These are phyloP conservation scores for Pisolithus microcarpus DNA, from an alignment of 768 basidiomycete genomes.

Conservation along the genomic window DNA sequence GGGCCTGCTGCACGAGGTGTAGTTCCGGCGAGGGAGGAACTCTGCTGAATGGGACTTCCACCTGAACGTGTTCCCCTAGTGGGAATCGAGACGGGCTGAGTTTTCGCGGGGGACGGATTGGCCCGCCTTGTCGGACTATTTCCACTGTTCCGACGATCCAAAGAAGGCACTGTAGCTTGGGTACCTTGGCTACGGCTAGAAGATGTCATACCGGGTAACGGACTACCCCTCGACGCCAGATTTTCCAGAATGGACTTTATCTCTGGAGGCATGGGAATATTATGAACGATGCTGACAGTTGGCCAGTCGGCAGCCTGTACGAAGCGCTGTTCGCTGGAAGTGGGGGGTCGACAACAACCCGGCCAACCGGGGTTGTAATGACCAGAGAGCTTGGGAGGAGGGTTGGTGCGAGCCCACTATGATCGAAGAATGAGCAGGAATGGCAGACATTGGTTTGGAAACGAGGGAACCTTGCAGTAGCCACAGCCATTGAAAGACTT, in stretches of 20 bases:
- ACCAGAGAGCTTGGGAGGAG: constrained; percentile 45
- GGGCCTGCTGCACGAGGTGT: constrained; percentile 25
- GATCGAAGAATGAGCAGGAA: constrained; percentile 18
- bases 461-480: constrained; percentile 68
- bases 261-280: constrained; percentile 64
- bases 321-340: constrained; percentile 46
- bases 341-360: constrained; percentile 80
- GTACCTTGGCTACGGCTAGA: constrained; percentile 28
- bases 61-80: constrained; percentile 40
- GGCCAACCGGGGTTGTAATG: constrained; percentile 78
- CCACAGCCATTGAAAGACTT: constrained; percentile 82
- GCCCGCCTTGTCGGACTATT: constrained; percentile 20
- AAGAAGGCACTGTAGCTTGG: constrained; percentile 23
- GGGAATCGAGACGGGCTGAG: constrained; percentile 29
- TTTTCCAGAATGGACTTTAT: constrained; percentile 63
- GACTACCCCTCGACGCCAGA: constrained; percentile 35
- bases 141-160: constrained; percentile 44
- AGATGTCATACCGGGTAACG: constrained; percentile 25
- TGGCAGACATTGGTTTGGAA: constrained; percentile 13
- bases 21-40: constrained; percentile 15
- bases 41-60: constrained; percentile 41
- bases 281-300: constrained; percentile 69
- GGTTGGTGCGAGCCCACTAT: constrained; percentile 67
- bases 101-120: constrained; percentile 34
- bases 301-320: constrained; percentile 76